Evolutionary conservation across 164 flowering plant species (phyloP), one percentile per base, ranked within the genome.

Genomic region (Liriodendron chinense): DNA sequence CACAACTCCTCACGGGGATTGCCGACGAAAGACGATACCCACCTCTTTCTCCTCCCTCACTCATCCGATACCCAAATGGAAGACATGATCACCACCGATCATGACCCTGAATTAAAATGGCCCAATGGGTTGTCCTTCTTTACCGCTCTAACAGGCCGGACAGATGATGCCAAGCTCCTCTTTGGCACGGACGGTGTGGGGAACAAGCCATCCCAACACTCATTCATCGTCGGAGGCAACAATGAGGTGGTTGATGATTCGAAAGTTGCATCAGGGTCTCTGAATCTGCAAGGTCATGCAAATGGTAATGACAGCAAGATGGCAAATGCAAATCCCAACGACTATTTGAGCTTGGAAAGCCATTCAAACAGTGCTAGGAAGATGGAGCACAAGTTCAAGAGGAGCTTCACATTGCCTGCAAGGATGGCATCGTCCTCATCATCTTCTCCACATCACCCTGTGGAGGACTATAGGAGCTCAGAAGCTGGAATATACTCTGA

Each of bases 71-170:
- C 85, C 49, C 86, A 86, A 68, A 85, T 92, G 87, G 92, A 87
- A n/a, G 91, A 87, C 9, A 87, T 89, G 93, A 88, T 89, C 77
- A 85, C 87, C 1, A 85, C 87, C 1, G 94, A 89, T 63, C 93
- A 88, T 10, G 97, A 91, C 49, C 79, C 84, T 18, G 99, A 96
- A 70, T 86, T 96, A 82, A 96, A 94, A 77, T 94, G 99, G 99
- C 99, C 99, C 0, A 92, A 87, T 68, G 99, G 99, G 9, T 70
- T 96, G 78, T 86, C 94, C 13, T 92, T 94, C 85, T 74, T 77
- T 66, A 77, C 63, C 9, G 79, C 79, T 10, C 79, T 77, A 57
- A 77, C 79, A 4, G 79, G 79, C 48, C 71, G 68, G 9, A 16
- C 79, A 8, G 79, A 77, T 23, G 79, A 77, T 4, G 68, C 75